These are phyloP conservation scores for Bathelium albidoporum DNA, from an alignment of 495 filamentous ascomycete genomes.

Conservation along the genomic window DNA sequence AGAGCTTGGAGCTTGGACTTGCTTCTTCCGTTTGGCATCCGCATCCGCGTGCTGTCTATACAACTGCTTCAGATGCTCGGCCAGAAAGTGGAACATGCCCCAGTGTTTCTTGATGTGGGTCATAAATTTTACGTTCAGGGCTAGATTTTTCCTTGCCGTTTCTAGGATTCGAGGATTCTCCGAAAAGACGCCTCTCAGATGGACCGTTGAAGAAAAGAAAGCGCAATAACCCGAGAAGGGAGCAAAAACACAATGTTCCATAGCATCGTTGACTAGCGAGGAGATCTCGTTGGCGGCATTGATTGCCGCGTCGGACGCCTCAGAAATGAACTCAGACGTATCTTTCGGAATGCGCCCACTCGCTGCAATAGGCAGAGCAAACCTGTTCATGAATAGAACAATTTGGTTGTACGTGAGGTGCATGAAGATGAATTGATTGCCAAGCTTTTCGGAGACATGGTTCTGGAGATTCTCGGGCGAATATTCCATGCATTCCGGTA, in stretches of 20 bases:
- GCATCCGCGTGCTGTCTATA: slow-evolving; percentile 81
- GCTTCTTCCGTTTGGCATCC: slow-evolving; percentile 26
- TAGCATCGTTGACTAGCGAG: slow-evolving; percentile 66
- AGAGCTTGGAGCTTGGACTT: slow-evolving; percentile 7
- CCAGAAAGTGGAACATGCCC: slow-evolving; percentile 97
- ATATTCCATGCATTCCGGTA: slow-evolving; percentile 63
- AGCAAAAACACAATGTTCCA: slow-evolving; percentile 69
- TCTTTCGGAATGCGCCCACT: slow-evolving; percentile 42
- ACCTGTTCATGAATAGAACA: slow-evolving; percentile 80
- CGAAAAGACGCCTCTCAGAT: slow-evolving; percentile 85
- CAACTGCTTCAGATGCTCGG: slow-evolving; percentile 82
- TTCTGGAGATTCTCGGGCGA: slow-evolving; percentile 72
- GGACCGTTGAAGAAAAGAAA: slow-evolving; percentile 83
- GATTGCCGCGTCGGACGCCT: slow-evolving; percentile 64
- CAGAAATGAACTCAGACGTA: slow-evolving; percentile 66
- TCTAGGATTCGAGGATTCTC: slow-evolving; percentile 64
- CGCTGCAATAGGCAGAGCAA: slow-evolving; percentile 51
- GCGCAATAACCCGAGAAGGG: slow-evolving; percentile 94
- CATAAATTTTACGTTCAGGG: slow-evolving; percentile 79
- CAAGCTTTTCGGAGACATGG: slow-evolving; percentile 72
- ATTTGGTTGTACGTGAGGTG: slow-evolving; percentile 86
- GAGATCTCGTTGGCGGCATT: slow-evolving; percentile 88
- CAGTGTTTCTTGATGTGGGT: slow-evolving; percentile 93
- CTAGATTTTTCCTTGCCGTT: slow-evolving; percentile 74
- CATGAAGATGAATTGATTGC: slow-evolving; percentile 89